Conservation (phyloP, 2,329 filamentous ascomycete genomes). For the Colletotrichum lini region DNA sequence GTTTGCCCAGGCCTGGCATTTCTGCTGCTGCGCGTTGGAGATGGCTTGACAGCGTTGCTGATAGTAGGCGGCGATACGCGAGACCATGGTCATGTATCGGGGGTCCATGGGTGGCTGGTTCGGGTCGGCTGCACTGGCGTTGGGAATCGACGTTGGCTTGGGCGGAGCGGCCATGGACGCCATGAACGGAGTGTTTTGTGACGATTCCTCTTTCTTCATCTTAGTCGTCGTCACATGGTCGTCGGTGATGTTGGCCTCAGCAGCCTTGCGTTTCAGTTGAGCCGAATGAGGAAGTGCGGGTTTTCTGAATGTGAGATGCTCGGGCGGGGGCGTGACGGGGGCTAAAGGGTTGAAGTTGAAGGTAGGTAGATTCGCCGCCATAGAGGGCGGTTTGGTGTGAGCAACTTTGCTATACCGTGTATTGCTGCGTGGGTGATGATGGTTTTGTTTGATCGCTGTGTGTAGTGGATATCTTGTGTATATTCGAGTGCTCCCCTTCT, state of each 20-base stretch:
- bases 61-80: slow-evolving; percentile 64
- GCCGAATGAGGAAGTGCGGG: slow-evolving; percentile 36
- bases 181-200: slow-evolving; percentile 17
- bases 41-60: slow-evolving; percentile 64
- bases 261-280: slow-evolving; percentile 43
- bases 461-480: slow-evolving; percentile 21
- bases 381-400: slow-evolving; percentile 29
- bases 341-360: slow-evolving; percentile 52
- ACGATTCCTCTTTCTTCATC: slow-evolving; percentile 36
- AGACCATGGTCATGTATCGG: slow-evolving; percentile 61
- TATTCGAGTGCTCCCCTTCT: slow-evolving; percentile 3
- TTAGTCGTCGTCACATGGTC: slow-evolving; percentile 31
- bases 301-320: slow-evolving; percentile 52
- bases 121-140: slow-evolving; percentile 21
- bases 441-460: not conserved
- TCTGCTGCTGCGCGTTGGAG: slow-evolving; percentile 62
- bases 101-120: slow-evolving; percentile 52
- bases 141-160: slow-evolving; percentile 23
- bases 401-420: slow-evolving; percentile 18
- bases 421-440: slow-evolving; percentile 2
- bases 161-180: slow-evolving; percentile 24
- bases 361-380: slow-evolving; percentile 38
- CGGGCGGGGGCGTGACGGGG: slow-evolving; percentile 58
- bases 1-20: slow-evolving; percentile 63
- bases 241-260: slow-evolving; percentile 29